These are phyloP conservation scores for Carex cristatella DNA, from an alignment of 176 grass and related monocot species.

Conservation along the genomic window DNA sequence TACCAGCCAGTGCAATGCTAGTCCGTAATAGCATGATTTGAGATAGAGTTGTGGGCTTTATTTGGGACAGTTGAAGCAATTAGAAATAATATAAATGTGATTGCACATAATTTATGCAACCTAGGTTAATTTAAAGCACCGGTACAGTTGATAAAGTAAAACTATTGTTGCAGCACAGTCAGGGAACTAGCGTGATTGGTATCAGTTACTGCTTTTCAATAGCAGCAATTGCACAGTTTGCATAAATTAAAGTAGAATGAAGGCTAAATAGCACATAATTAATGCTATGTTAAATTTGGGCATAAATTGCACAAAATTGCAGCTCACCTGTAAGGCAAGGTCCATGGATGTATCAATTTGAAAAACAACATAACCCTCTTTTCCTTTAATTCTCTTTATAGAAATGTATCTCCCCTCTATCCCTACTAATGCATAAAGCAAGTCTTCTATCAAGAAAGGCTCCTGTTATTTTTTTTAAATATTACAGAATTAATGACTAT, in stretches of 20 bases:
- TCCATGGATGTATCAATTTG: conserved; percentile 84
- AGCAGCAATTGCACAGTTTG: background rate
- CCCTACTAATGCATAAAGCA: conserved; percentile 82
- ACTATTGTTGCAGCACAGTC: background rate
- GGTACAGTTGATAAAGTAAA: background rate
- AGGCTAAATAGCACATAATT: background rate
- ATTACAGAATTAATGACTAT: conserved; percentile 8
- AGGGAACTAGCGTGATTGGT: background rate
- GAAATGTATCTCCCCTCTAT: conserved; percentile 88
- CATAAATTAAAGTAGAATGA: background rate
- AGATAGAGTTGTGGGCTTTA: background rate
- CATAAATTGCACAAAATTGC: background rate
- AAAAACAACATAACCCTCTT: conserved; percentile 58
- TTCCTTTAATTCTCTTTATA: conserved; percentile 74
- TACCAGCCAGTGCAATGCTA: background rate
- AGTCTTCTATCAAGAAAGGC: conserved; percentile 93
- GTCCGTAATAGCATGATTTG: background rate
- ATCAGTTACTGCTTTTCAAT: background rate
- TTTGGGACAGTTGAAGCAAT: background rate
- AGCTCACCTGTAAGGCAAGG: conserved; percentile 73
- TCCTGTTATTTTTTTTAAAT: conserved; percentile 46
- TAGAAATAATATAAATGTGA: background rate
- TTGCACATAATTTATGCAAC: background rate
- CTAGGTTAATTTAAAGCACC: background rate
- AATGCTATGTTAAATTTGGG: background rate